Evolutionary conservation across 1,284 basidiomycete genomes (phyloP), one percentile per base, ranked within the genome.

Genomic region (Cryptococcus sp.): DNA sequence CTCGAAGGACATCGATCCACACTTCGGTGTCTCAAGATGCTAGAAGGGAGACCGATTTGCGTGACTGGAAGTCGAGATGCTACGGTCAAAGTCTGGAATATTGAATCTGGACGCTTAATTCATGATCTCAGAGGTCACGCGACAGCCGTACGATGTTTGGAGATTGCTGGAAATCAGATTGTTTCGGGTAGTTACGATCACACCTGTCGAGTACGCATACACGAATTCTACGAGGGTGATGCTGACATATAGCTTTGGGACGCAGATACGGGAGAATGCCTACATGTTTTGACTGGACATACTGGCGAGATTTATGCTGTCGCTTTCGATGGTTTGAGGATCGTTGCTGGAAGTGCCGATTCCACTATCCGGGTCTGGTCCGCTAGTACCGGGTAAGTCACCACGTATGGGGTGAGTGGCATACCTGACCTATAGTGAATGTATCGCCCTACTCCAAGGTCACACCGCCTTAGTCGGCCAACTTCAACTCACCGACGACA

Each of bases 391-490:
- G 91, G 90, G 87, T 90, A 64, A 55, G 79, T 67, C 34, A 28
- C 22, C 7, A 31, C 37, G 2, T 31, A 25, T 42, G 23, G 22
- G 9, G 11, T 21, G 25, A 21, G 16, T 22, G 16, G 45, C 23
- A 28, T 25, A 31, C 18, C 47, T 44, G 19, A 31, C 50, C 3
- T 31, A 3, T 60, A 91, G 89, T 19, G 79, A 86, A 59, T 91
- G 90, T 65, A 72, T 88, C 5, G 91, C 91, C 3, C 80, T 94
- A 10, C 81, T 98, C 0, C 89, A 92, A 72, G 93, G 90, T 2
- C 94, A 98, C 72, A 93, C 91, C 0, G 87, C 90, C 2, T 85
- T 98, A 48, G 91, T 98, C 9, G 94, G 92, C 58, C 90, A 94
- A 69, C 79, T 98, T 22, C 92, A 96, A 70, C 81, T 98, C 45